These are phyloP conservation scores for Fusarium protoensiforme DNA, from an alignment of 2,329 filamentous ascomycete species.

Conservation along the genomic window DNA sequence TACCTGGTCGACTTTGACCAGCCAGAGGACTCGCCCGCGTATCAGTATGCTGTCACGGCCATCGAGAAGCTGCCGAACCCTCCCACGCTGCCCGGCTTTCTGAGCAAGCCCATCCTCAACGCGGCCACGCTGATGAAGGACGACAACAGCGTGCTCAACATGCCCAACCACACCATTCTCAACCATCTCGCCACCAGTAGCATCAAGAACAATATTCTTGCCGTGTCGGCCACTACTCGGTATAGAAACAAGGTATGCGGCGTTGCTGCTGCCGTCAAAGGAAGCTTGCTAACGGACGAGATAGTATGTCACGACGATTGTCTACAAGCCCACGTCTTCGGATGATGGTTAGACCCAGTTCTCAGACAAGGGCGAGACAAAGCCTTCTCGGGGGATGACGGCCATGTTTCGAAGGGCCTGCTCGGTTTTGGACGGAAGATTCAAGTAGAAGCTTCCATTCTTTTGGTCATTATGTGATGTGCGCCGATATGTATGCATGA, in stretches of 20 bases:
- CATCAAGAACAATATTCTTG: conserved; percentile 95
- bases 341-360: conserved; percentile 53
- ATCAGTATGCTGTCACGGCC: conserved; percentile 78
- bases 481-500: conserved; percentile 7
- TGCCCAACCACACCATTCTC: conserved; percentile 96
- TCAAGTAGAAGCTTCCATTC: not conserved
- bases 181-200: conserved; percentile 98
- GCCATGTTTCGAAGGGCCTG: not conserved
- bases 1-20: conserved; percentile 91
- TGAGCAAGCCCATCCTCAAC: conserved; percentile 95
- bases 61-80: conserved; percentile 85
- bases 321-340: conserved; percentile 89
- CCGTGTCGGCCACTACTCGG: conserved; percentile 95
- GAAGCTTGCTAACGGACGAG: conserved; percentile 17
- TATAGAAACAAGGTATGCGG: conserved; percentile 88
- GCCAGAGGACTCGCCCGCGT: conserved; percentile 79
- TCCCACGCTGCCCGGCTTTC: conserved; percentile 87
- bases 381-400: not conserved
- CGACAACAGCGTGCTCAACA: conserved; percentile 95
- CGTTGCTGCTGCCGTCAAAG: not conserved
- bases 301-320: conserved; percentile 96
- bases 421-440: conserved; percentile 1
- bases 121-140: conserved; percentile 93
- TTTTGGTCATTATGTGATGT: conserved; percentile 23
- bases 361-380: conserved; percentile 1